Evolutionary conservation across 2,329 filamentous ascomycete genomes (phyloP).

Genomic region (Gyromitra esculenta): DNA sequence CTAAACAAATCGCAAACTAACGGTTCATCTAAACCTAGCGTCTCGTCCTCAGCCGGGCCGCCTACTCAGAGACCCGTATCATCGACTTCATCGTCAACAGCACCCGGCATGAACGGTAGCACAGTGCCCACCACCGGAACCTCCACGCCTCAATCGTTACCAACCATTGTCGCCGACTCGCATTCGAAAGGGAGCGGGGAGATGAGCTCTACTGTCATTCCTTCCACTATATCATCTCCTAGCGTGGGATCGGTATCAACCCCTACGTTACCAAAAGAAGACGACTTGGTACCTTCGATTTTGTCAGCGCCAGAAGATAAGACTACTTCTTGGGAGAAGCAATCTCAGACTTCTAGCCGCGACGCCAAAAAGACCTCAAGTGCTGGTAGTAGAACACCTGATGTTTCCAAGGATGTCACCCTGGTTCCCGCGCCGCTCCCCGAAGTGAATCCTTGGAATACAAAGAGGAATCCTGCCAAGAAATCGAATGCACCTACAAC

Average conservation of each 20-base stretch:
- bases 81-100: slow-evolving; percentile 41
- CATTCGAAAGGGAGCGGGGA: slow-evolving; percentile 38
- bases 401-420: slow-evolving; percentile 60
- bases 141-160: slow-evolving; percentile 43
- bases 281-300: slow-evolving; percentile 37
- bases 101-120: slow-evolving; percentile 48
- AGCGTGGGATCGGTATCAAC: slow-evolving; percentile 21
- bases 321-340: slow-evolving; percentile 50
- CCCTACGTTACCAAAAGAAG: slow-evolving; percentile 36
- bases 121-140: slow-evolving; percentile 43
- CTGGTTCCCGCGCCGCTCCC: slow-evolving; percentile 85
- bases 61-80: slow-evolving; percentile 40
- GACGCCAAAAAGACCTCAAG: slow-evolving; percentile 51
- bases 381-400: slow-evolving; percentile 50
- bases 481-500: slow-evolving; percentile 57
- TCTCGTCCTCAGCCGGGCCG: slow-evolving; percentile 21
- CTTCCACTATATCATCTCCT: slow-evolving; percentile 31
- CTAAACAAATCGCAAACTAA: slow-evolving; percentile 40
- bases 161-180: slow-evolving; percentile 26
- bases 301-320: slow-evolving; percentile 44
- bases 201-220: slow-evolving; percentile 12
- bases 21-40: slow-evolving; percentile 34
- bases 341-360: slow-evolving; percentile 52
- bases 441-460: slow-evolving; percentile 85
- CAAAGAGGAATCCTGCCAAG: slow-evolving; percentile 72